These are phyloP conservation scores for Acidiella bohemica DNA, from an alignment of 495 filamentous ascomycete genomes.

Conservation along the genomic window DNA sequence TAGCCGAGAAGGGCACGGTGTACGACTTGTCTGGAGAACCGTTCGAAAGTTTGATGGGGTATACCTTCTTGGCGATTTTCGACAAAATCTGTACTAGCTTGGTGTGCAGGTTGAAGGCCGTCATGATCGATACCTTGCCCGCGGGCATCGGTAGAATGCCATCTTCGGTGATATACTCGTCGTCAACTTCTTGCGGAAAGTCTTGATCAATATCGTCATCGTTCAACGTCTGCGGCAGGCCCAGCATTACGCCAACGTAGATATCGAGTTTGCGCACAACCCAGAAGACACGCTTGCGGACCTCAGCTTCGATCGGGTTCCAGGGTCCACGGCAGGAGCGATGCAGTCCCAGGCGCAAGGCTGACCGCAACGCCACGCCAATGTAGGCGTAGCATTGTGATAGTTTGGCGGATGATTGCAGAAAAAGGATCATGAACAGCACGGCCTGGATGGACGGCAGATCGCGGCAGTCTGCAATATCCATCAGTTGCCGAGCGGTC, in stretches of 20 bases:
- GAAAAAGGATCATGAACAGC: constrained; percentile 83
- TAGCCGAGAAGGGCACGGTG: constrained; percentile 74
- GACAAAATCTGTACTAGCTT: constrained; percentile 60
- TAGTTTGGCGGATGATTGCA: constrained; percentile 80
- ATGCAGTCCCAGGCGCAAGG: constrained; percentile 77
- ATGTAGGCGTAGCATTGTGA: constrained; percentile 90
- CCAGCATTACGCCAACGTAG: constrained; percentile 79
- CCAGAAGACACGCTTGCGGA: constrained; percentile 78
- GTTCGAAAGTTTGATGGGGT: constrained; percentile 62
- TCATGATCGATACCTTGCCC: constrained; percentile 60
- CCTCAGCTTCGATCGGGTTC: constrained; percentile 71
- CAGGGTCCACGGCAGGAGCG: constrained; percentile 62
- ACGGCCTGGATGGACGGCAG: constrained; percentile 73
- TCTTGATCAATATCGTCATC: constrained; percentile 90
- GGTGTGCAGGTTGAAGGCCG: constrained; percentile 76
- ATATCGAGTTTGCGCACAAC: constrained; percentile 85
- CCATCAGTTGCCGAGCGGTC: constrained; percentile 63
- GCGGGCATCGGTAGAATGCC: constrained; percentile 60
- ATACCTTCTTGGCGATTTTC: constrained; percentile 80
- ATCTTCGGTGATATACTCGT: constrained; percentile 74
- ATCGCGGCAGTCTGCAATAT: constrained; percentile 86
- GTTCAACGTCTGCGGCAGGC: constrained; percentile 69
- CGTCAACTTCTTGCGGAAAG: constrained; percentile 71
- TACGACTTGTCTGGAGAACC: constrained; percentile 44
- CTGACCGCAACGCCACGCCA: constrained; percentile 75